Conservation (phyloP, 1,139 yeast species). For the Geotrichum armillariae region DNA sequence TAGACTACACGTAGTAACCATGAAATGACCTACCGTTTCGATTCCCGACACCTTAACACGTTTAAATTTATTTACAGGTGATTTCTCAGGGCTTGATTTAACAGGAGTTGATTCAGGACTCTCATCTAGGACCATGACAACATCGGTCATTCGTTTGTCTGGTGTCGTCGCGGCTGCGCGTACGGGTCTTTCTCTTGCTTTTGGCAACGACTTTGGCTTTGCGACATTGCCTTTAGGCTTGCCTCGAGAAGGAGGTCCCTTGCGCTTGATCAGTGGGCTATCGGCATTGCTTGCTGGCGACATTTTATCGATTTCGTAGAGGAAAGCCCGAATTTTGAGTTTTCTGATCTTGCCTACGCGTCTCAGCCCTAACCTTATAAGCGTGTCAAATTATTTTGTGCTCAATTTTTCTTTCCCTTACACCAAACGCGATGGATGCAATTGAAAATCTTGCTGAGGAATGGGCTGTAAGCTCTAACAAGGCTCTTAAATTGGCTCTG, state of each 20-base stretch:
- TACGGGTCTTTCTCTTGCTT: neutral
- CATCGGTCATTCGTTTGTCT: neutral
- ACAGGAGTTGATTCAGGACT: neutral
- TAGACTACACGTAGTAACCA: too few species aligned
- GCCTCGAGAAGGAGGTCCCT: neutral
- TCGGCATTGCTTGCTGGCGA: slow-evolving; percentile 1
- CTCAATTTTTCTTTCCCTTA: neutral
- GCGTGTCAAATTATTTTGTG: neutral
- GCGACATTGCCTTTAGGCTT: neutral
- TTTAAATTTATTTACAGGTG: too few species aligned
- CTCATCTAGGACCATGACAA: neutral
- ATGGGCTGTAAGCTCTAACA: slow-evolving; percentile 72
- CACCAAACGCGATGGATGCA: slow-evolving; percentile 12
- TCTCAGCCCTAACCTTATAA: slow-evolving; percentile 14
- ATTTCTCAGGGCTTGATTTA: neutral
- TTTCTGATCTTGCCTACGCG: too few species aligned
- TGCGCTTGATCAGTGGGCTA: slow-evolving; percentile 4
- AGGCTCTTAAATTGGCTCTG: slow-evolving; percentile 55
- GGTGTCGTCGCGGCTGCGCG: neutral
- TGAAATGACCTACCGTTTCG: slow-evolving; percentile 10
- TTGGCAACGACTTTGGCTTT: slow-evolving; percentile 4
- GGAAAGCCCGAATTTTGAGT: too few species aligned
- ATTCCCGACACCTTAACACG: slow-evolving; percentile 1
- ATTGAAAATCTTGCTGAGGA: slow-evolving; percentile 44
- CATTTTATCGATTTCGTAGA: neutral